These are phyloP conservation scores for Aspergillus diversus DNA, from an alignment of 495 filamentous ascomycete genomes.

Conservation along the genomic window DNA sequence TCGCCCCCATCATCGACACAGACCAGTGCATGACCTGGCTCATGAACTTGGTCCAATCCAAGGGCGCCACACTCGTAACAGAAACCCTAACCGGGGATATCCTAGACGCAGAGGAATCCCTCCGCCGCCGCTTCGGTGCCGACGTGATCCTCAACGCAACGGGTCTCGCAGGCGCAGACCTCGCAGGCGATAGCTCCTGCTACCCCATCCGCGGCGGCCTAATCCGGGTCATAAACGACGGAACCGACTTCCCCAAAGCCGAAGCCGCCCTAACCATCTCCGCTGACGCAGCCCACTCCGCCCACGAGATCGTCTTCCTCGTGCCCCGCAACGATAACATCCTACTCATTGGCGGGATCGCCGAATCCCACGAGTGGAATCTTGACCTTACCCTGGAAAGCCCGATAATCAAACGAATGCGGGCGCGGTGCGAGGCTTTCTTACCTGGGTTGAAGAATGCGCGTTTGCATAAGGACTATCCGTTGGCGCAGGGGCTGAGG, in stretches of 20 bases:
- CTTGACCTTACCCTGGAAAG: slow-evolving; percentile 47
- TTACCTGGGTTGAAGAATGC: slow-evolving; percentile 48
- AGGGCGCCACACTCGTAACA: slow-evolving; percentile 48
- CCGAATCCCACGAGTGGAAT: slow-evolving; percentile 40
- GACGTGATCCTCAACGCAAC: slow-evolving; percentile 54
- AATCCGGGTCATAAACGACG: slow-evolving; percentile 56
- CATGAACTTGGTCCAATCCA: slow-evolving; percentile 43
- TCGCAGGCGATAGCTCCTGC: slow-evolving; percentile 41
- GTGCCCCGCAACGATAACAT: slow-evolving; percentile 56
- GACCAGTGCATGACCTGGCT: slow-evolving; percentile 52
- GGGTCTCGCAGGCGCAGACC: slow-evolving; percentile 39
- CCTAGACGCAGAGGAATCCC: slow-evolving; percentile 43
- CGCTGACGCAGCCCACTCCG: slow-evolving; percentile 17
- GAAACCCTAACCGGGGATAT: slow-evolving; percentile 36
- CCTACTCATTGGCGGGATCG: slow-evolving; percentile 49
- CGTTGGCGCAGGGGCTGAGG: slow-evolving; percentile 48
- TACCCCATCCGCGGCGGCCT: slow-evolving; percentile 53
- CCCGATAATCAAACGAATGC: slow-evolving; percentile 47
- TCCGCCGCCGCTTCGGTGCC: slow-evolving; percentile 42
- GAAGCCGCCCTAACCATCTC: slow-evolving; percentile 42
- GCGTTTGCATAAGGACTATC: slow-evolving; percentile 46
- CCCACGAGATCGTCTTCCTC: slow-evolving; percentile 52
- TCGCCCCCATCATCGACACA: slow-evolving; percentile 56
- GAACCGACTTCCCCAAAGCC: slow-evolving; percentile 50
- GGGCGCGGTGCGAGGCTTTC: slow-evolving; percentile 47